Conservation (phyloP, 768 basidiomycete species). For the Boletus bicolor region DNA sequence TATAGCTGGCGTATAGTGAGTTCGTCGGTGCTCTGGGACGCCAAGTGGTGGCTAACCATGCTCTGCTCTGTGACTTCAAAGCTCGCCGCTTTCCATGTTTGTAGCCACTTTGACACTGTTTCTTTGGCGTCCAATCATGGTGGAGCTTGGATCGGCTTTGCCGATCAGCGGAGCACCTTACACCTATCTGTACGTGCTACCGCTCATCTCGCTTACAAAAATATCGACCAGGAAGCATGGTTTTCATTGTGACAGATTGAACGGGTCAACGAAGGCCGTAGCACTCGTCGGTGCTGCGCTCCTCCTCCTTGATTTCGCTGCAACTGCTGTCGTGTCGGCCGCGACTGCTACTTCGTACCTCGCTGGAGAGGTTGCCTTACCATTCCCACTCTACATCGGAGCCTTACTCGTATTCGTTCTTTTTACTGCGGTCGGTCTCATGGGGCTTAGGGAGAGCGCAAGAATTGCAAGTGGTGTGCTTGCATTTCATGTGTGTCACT, state of each 20-base stretch:
- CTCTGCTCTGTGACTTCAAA: constrained; percentile 19
- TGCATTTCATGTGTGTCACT: constrained; percentile 50
- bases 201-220: background rate
- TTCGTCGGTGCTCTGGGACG: constrained; percentile 4
- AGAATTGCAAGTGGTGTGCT: constrained; percentile 56
- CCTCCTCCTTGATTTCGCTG: constrained; percentile 67
- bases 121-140: constrained; percentile 73
- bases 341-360: constrained; percentile 70
- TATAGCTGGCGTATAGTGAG: constrained; percentile 61
- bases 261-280: constrained; percentile 59
- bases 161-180: constrained; percentile 72
- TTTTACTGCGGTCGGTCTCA: constrained; percentile 53
- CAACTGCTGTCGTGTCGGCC: constrained; percentile 69
- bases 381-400: constrained; percentile 53
- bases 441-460: constrained; percentile 61
- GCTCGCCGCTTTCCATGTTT: constrained; percentile 68
- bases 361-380: constrained; percentile 56
- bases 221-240: background rate
- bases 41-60: background rate
- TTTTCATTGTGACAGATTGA: constrained; percentile 41
- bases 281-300: constrained; percentile 65
- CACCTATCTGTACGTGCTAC: constrained; percentile 52
- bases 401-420: constrained; percentile 52
- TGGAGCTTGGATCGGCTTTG: constrained; percentile 66
- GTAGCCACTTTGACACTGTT: constrained; percentile 60